phyloP scores from a whole-genome alignment of 148 eudicot genomes.

The Chenopodium formosanum region DNA sequence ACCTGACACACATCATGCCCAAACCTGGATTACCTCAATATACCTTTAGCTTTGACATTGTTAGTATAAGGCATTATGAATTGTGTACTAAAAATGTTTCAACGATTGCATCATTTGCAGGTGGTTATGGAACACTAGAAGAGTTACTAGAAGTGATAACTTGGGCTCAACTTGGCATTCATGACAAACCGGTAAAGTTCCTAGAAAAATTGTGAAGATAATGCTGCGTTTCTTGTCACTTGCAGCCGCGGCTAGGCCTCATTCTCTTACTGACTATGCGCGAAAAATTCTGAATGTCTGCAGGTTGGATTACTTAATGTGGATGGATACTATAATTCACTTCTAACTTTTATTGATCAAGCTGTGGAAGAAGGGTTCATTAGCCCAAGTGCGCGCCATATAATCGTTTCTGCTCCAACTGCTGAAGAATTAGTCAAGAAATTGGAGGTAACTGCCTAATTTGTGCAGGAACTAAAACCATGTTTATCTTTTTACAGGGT shows the following conservation, averaged over 20 bases:
- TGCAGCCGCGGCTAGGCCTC: neutral
- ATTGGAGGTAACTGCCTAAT: slow-evolving; percentile 59
- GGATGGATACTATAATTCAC: slow-evolving; percentile 90
- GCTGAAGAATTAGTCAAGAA: slow-evolving; percentile 75
- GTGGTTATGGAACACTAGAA: slow-evolving; percentile 98
- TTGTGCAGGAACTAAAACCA: neutral
- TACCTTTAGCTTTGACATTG: neutral
- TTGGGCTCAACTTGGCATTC: slow-evolving; percentile 99
- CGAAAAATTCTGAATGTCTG: neutral
- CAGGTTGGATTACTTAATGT: slow-evolving; percentile 96
- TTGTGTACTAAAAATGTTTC: neutral
- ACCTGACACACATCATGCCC: neutral
- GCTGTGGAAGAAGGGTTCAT: slow-evolving; percentile 99
- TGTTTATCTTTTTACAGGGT: neutral
- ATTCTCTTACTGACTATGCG: neutral
- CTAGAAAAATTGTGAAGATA: neutral
- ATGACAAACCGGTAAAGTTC: slow-evolving; percentile 79
- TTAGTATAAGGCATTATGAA: neutral
- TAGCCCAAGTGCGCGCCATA: slow-evolving; percentile 78
- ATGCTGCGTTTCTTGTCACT: neutral
- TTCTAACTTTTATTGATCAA: slow-evolving; percentile 86
- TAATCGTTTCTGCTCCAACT: slow-evolving; percentile 89
- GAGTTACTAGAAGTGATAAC: slow-evolving; percentile 95
- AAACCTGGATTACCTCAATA: neutral
- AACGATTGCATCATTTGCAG: slow-evolving; percentile 33